Evolutionary conservation across 2,329 filamentous ascomycete species (phyloP).

Genomic region (Ceratocystis papillata): DNA sequence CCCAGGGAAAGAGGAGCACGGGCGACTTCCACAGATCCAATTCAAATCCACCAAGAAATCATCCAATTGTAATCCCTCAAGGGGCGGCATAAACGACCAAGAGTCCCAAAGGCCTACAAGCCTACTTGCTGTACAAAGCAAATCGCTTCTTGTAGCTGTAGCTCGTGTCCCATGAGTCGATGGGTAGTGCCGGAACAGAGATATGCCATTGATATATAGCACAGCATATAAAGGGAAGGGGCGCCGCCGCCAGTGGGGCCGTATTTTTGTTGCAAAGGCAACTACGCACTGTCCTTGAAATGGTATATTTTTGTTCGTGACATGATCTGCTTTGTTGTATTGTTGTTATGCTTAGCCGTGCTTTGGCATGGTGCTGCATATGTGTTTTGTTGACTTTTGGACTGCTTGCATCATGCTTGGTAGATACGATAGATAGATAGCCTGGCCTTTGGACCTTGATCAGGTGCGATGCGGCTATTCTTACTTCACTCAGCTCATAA

Average conservation of each 20-base stretch:
- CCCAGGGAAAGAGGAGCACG: constrained; percentile 17
- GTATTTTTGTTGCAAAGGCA: background rate
- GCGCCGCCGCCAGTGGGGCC: constrained; percentile 9
- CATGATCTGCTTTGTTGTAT: background rate
- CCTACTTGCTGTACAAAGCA: too few species aligned
- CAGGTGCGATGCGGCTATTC: background rate
- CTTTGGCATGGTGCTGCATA: too few species aligned
- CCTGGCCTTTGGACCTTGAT: background rate
- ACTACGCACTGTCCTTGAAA: constrained; percentile 16
- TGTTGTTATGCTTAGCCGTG: too few species aligned
- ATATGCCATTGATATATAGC: too few species aligned
- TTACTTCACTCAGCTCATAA: too few species aligned
- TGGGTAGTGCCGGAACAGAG: too few species aligned
- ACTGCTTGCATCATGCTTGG: background rate
- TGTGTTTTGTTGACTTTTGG: too few species aligned
- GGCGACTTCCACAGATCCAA: constrained; percentile 20
- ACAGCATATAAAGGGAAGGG: constrained; percentile 1
- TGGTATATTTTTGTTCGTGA: background rate
- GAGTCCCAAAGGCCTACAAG: background rate
- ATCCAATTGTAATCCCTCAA: constrained; percentile 19
- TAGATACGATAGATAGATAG: background rate
- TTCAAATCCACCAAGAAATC: background rate
- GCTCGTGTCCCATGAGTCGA: too few species aligned
- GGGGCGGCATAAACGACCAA: background rate
- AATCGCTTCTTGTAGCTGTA: too few species aligned